Evolutionary conservation across 768 basidiomycete species (phyloP), one percentile per base, ranked within the genome.

Genomic region (Pholiota microspora): DNA sequence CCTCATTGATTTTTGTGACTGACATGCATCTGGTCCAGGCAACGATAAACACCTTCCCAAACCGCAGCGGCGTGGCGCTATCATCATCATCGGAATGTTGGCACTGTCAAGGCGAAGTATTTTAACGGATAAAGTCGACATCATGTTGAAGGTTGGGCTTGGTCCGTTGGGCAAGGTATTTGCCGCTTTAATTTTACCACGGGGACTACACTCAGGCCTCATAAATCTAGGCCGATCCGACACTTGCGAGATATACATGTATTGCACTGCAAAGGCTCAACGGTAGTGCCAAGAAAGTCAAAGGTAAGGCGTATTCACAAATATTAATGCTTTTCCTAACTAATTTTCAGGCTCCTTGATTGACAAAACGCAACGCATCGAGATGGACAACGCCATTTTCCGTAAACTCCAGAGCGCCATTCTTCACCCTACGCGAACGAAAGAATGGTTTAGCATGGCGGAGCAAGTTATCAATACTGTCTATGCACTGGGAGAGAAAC

Each of bases 381-480:
- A 88, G 7, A 98, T 97, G 90, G 86, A 89, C 32, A 89, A 85
- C 59, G 79, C 83, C 0, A 83, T 99, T 38, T 98, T 99, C 75
- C 77, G 76, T 24, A 89, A 89, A 62, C 77, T 99, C 5, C 83
- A 88, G 63, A 85, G 88, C 2, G 78, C 85, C n/a, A 81, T 98
- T 31, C 85, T 93, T 61, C 77, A 84, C 50, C 88, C 92, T 0
- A 90, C 86, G 54, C 80, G 85, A 42, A 88, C 88, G 16, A 90
- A 86, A 61, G 94, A 98, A 54, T 99, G 96, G 96, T 98, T 99
- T 62, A 88, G 88, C 8, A 84, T 98, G 72, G 92, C 96, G 0
- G 97, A 99, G 68, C 96, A 99, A 69, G 92, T 87, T 7, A 87
- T 99, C 71, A 98, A 99, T 67, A 94, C 96, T 1, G 88, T 97